phyloP scores from a whole-genome alignment of 129 eudicot genomes.

The Tagetes patula region DNA sequence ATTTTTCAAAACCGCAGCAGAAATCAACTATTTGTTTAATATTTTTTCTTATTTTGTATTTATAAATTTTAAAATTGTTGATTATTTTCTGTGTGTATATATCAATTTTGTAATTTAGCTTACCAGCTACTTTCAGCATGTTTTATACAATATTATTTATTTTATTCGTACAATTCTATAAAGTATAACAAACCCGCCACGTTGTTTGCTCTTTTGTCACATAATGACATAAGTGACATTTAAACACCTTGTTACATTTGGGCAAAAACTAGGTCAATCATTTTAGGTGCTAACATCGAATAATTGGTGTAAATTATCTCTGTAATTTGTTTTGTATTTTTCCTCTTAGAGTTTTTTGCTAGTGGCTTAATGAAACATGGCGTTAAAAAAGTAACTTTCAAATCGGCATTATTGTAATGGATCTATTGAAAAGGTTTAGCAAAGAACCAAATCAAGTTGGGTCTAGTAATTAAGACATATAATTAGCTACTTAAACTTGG shows the following conservation, averaged over 20 bases:
- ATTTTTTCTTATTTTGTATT: not conserved
- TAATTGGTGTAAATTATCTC: no score
- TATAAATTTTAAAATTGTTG: not conserved
- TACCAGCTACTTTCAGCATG: not conserved
- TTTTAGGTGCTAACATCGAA: no score
- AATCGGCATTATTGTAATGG: not conserved
- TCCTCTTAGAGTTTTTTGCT: no score
- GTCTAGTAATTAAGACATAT: no score
- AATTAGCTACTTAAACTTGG: no score
- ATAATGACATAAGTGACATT: not conserved
- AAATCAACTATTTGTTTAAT: not conserved
- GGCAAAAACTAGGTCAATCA: no score
- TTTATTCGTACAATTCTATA: not conserved
- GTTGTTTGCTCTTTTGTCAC: not conserved
- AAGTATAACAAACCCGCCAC: not conserved
- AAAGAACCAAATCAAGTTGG: not conserved
- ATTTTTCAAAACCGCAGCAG: not conserved
- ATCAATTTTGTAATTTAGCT: not conserved
- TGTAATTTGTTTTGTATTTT: no score
- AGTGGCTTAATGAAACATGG: no score
- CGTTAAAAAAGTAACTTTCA: not conserved
- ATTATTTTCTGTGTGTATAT: not conserved
- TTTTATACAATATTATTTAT: not conserved
- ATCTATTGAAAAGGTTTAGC: not conserved
- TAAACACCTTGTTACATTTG: no score